phyloP scores from a whole-genome alignment of 345 rosid genomes.

The Eucalyptus erythrocorys region DNA sequence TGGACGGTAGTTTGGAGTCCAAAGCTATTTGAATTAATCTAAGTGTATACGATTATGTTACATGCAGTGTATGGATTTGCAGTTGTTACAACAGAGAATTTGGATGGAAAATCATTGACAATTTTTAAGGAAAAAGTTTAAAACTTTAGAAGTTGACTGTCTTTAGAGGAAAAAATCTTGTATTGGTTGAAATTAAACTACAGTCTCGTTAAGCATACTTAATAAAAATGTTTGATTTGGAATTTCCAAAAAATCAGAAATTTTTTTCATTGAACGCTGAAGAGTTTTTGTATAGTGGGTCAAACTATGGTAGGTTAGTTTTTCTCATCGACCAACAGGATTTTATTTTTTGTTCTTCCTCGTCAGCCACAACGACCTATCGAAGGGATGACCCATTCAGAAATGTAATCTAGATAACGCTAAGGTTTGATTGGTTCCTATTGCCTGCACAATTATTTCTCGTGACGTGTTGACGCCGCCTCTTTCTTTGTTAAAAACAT shows the following conservation, averaged over 20 bases:
- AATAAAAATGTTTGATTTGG: too few relatives aligned
- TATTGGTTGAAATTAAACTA: accelerated
- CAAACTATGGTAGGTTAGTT: background rate
- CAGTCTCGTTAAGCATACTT: background rate
- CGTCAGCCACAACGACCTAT: too few relatives aligned
- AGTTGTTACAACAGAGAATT: too few relatives aligned
- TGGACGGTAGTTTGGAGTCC: background rate
- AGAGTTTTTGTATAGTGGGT: background rate
- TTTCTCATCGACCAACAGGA: background rate
- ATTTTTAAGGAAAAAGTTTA: too few relatives aligned
- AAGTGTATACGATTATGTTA: too few relatives aligned
- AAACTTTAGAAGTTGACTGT: background rate
- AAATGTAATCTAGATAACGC: too few relatives aligned
- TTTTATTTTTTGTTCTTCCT: background rate
- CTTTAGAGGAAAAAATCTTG: background rate
- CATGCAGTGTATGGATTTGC: background rate
- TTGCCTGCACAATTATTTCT: too few relatives aligned
- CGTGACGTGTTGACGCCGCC: background rate
- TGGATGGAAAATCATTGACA: background rate
- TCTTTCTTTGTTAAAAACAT: too few relatives aligned
- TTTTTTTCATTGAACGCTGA: accelerated
- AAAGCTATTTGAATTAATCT: background rate
- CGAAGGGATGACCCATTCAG: too few relatives aligned
- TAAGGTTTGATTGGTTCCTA: too few relatives aligned
- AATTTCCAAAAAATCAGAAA: too few relatives aligned